Base-by-base conservation (phyloP, 2,329 filamentous ascomycete genomes). In the Fusarium irregulare region DNA sequence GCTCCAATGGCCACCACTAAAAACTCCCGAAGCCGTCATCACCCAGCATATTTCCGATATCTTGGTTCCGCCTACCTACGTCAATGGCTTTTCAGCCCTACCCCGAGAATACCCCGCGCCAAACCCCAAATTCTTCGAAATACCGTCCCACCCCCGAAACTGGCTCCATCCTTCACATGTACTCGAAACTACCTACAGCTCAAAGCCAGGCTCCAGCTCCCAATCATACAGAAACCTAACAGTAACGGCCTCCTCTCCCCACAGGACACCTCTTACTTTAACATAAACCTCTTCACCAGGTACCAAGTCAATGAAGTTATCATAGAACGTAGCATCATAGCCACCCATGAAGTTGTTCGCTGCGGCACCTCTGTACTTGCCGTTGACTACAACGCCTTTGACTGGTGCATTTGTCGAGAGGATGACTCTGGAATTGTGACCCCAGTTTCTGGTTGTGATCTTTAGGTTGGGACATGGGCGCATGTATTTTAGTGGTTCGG, bases 181-280 rank as follows among this genome's bases (percentile, higher is more conserved):
- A 3, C 3, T 32, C 30, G 1, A 4, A 32, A 14, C 13, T 13
- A 13, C 7, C 13, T 47, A 48, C 28, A 63, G 1, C 18, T 64
- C 6, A 14, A 64, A 64, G 0, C 42, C 49, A 4, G 48, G 13
- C 1, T 64, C 30, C 0, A 64, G 25, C 6, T 64, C 60, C 60
- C 60, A 64, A 7, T 64, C 60, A 9, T 64, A 64, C 9, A 64
- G 10, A 27, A 57, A 64, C 49, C 60, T 23, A 2, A 42, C 20
- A 2, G 13, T 8, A 21, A 64, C n/a, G 8, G 34, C 3, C 0
- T 37, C 2, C 1, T 7, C n/a, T 18, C 0, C 2, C 4, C 3
- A 37, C 18, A n/a, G 0, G 0, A 20, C 7, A 1, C 49, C 49
- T 0, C n/a, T 6, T 0, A 41, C 20, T 3, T 16, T 21, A 3